phyloP scores from a whole-genome alignment of 768 basidiomycete genomes.

The Boletus rex-veris region DNA sequence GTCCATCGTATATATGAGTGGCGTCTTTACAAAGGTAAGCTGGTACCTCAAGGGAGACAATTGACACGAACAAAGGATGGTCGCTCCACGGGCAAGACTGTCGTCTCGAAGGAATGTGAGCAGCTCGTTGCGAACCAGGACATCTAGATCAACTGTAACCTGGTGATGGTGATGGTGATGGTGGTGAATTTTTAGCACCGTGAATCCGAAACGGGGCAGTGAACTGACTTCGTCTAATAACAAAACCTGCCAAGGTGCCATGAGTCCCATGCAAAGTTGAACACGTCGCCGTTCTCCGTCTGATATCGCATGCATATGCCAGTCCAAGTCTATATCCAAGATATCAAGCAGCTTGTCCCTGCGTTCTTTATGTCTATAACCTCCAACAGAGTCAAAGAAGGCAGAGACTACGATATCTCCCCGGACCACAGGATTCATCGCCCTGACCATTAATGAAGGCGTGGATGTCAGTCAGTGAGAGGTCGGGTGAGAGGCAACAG shows the following conservation, averaged over 20 bases:
- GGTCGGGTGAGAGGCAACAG: slow-evolving; percentile 20
- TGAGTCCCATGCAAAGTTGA: slow-evolving; percentile 94
- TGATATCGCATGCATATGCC: slow-evolving; percentile 94
- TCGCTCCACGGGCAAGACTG: slow-evolving; percentile 73
- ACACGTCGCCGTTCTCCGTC: slow-evolving; percentile 94
- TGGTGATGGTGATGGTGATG: slow-evolving; percentile 26
- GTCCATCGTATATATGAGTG: slow-evolving; percentile 95
- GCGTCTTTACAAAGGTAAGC: slow-evolving; percentile 55
- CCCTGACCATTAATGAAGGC: slow-evolving; percentile 47
- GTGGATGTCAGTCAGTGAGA: neutral
- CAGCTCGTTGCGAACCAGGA: slow-evolving; percentile 89
- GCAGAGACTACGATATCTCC: slow-evolving; percentile 88
- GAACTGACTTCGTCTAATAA: slow-evolving; percentile 82
- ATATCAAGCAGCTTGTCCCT: slow-evolving; percentile 85
- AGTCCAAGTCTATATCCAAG: slow-evolving; percentile 91
- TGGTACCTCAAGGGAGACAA: neutral
- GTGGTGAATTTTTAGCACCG: neutral
- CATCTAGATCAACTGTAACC: slow-evolving; percentile 97
- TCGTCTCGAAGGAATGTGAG: slow-evolving; percentile 84
- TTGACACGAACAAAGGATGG: slow-evolving; percentile 70
- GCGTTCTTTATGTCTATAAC: slow-evolving; percentile 88
- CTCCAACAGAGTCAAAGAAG: slow-evolving; percentile 97
- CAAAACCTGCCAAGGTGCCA: slow-evolving; percentile 91
- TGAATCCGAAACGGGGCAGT: neutral
- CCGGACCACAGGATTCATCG: slow-evolving; percentile 95